Evolutionary conservation across 352 stramenopile species (phyloP), one percentile per base, ranked within the genome.

Genomic region (Pythium sukuiense): DNA sequence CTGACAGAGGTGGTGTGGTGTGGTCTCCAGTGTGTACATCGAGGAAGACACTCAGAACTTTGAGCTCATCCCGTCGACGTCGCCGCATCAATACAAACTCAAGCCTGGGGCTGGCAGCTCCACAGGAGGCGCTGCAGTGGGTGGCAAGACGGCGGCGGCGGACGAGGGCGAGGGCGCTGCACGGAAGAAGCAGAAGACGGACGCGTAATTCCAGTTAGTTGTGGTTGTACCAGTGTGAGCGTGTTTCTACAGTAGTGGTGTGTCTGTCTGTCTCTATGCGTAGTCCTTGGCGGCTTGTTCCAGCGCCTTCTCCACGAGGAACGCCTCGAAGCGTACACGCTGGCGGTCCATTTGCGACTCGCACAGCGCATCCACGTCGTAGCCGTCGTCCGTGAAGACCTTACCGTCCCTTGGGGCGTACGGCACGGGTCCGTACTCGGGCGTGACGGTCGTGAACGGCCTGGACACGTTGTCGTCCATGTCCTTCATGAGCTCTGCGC

Each of bases 391-490:
- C 7, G 76, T 67, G 13, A 39, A 27, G 20, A 82, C 43, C 3
- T 72, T 56, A 7, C 62, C 59, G 20, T 81, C 63, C 1, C 70
- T 66, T 11, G 76, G 80, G 0, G 80, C 78, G 69, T 91, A 91
- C 58, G 83, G 80, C 18, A 80, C 77, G 0, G 83, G 80, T n/a
- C 83, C 83, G 54, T 91, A 91, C 70, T 91, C 83, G 6, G 83
- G 79, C 29, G 83, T 91, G 69, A 91, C 89, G 30, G 80, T 91
- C 37, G 80, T 69, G 26, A 80, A 70, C 32, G 27, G 48, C 9
- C 62, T 49, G 18, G 55, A 26, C 2, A 61, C 49, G 8, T 58
- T 50, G 20, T 53, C 58, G 18, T 45, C 12, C 24, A 45, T 14
- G 20, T 48, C 29, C 30, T 76, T 52, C 1, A 65, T 18, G 3